phyloP scores from a whole-genome alignment of 345 rosid genomes.

The Syzygium oleosum region DNA sequence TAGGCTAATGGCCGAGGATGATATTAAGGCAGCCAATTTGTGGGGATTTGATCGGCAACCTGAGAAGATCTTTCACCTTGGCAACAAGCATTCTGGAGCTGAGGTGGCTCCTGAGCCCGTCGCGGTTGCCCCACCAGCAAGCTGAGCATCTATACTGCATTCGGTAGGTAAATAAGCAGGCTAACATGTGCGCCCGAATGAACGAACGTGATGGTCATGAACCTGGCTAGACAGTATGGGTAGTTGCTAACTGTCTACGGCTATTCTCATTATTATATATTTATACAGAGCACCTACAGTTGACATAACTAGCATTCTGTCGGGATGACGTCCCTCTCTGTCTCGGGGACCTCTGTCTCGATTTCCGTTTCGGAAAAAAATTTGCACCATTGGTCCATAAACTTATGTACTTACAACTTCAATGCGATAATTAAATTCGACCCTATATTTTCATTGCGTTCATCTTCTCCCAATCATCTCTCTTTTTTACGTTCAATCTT shows the following conservation, averaged over 20 bases:
- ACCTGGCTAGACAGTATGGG: background rate
- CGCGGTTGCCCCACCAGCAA: slow-evolving; percentile 16
- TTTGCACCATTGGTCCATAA: background rate
- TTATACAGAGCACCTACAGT: background rate
- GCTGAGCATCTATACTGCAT: slow-evolving; percentile 11
- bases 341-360: background rate
- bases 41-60: slow-evolving; percentile 51
- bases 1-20: slow-evolving; percentile 66
- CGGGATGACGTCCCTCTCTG: background rate
- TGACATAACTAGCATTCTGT: background rate
- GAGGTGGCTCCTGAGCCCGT: slow-evolving; percentile 58
- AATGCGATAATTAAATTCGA: background rate
- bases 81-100: slow-evolving; percentile 33
- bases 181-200: background rate
- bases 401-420: background rate
- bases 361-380: background rate
- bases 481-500: background rate
- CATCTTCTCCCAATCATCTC: background rate
- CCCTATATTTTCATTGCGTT: background rate
- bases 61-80: background rate
- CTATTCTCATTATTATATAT: background rate
- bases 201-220: background rate
- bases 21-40: slow-evolving; percentile 43
- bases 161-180: background rate
- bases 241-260: background rate